Percentiles rank a stretch among this genome's conserved stretches.
Evolutionary conservation across 805 yeast genomes (phyloP).

Genomic region (Candida parachauliodes): DNA sequence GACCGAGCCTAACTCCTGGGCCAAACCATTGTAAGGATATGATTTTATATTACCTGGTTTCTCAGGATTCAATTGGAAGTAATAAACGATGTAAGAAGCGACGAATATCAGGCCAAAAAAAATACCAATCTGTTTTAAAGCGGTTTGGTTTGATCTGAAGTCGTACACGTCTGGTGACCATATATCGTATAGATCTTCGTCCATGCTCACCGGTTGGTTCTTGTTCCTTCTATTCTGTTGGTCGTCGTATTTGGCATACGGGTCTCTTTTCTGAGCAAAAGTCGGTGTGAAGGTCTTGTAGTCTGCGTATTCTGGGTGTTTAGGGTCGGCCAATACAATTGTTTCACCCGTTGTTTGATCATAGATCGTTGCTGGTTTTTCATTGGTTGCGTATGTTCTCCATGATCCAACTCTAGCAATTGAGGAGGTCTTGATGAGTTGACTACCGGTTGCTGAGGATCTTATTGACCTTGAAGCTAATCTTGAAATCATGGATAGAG

Average conservation of each 20-base stretch:
- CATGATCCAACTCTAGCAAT: conserved; percentile 1
- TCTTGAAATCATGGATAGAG: conserved; percentile 10
- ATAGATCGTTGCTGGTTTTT: conserved; percentile 22
- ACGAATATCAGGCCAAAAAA: conserved; percentile 41
- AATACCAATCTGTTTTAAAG: conserved; percentile 52
- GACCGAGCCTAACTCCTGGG: conserved; percentile 67
- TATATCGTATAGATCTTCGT: conserved; percentile 72
- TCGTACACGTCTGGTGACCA: conserved; percentile 83
- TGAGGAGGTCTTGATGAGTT: neutral
- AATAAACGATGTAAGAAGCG: conserved; percentile 43
- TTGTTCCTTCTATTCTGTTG: conserved; percentile 77
- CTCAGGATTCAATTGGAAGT: conserved; percentile 53
- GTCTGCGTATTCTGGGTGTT: conserved; percentile 45
- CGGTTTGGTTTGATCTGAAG: conserved; percentile 55
- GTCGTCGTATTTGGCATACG: conserved; percentile 72
- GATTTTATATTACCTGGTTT: conserved; percentile 74
- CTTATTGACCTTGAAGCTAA: conserved; percentile 8
- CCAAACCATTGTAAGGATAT: conserved; percentile 73
- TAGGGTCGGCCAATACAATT: conserved; percentile 39
- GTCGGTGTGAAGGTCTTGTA: conserved; percentile 60
- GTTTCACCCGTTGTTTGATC: conserved; percentile 39
- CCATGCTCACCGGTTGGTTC: conserved; percentile 66
- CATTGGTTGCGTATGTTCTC: conserved; percentile 11
- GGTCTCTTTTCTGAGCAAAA: conserved; percentile 64
- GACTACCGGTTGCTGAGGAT: neutral